phyloP scores from a whole-genome alignment of 192 early-diverging fungal genomes.

The Linnemannia elongata region DNA sequence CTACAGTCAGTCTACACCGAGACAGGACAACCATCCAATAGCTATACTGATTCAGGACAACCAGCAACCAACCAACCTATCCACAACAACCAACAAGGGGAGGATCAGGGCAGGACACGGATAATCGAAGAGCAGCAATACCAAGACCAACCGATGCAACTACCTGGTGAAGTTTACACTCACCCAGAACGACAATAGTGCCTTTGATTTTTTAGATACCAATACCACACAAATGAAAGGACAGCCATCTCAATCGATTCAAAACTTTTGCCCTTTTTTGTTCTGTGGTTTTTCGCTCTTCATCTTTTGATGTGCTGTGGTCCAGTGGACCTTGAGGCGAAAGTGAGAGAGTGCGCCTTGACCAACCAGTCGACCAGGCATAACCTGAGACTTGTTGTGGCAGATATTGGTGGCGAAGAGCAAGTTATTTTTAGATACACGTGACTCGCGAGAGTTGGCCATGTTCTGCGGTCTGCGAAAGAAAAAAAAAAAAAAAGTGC shows the following conservation, averaged over 20 bases:
- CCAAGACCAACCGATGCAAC: background rate
- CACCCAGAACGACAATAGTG: background rate
- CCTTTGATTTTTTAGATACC: background rate
- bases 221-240: background rate
- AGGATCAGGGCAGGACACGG: background rate
- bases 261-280: too few species aligned
- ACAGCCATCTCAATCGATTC: too few species aligned
- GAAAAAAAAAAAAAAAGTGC: background rate
- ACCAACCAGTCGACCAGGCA: too few species aligned
- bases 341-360: too few species aligned
- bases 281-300: too few species aligned
- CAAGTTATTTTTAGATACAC: background rate
- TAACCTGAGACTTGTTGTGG: background rate
- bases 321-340: too few species aligned
- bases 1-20: background rate
- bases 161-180: background rate
- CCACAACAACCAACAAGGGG: background rate
- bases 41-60: background rate
- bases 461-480: background rate
- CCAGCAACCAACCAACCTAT: background rate
- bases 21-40: background rate
- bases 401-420: constrained; percentile 4
- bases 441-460: background rate
- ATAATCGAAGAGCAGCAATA: background rate
- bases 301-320: too few species aligned